Evolutionary conservation across 2,329 filamentous ascomycete genomes (phyloP), one percentile per base, ranked within the genome.

Genomic region (Paraphaeosphaeria minitans): DNA sequence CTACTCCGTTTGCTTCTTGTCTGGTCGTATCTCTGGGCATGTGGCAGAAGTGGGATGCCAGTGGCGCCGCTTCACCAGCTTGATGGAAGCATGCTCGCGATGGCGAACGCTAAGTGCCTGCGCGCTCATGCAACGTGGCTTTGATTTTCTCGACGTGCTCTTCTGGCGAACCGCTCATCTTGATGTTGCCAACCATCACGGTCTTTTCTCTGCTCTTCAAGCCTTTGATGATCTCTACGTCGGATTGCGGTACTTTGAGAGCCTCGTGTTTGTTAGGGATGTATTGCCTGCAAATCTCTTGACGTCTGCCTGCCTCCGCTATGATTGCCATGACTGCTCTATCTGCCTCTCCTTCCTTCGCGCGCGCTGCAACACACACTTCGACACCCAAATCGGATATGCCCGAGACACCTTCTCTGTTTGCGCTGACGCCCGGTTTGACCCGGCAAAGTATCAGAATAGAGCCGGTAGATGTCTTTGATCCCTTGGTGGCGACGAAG

Each of bases 291-390:
- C 35, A 39, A 39, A 5, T 39, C 14, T 39, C 4, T n/a, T 16
- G n/a, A 45, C 24, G 31, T 14, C 21, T 24, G 21, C 41, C 54
- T 21, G 87, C 86, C 68, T 85, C 78, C 62, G 88, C 87, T 56
- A 92, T 77, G 4, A 91, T 76, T 39, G 83, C 79, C 50, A 86
- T 77, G 2, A 90, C 86, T 4, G 89, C 88, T 69, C 84, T 84
- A 70, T 92, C 92, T 5, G 89, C 85, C 69, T 90, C 87, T 14
- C 88, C 88, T 14, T 91, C 87, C 60, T 83, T 82, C 12, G 89
- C 82, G 62, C 84, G 87, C 0, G 87, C 88, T 0, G 88, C 77
- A 2, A 91, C 88, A 49, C 87, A 89, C 1, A 92, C 73, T 59
- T 89, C 84, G 48, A 92, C 82, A 2, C 77, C 78, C 7, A 85